Percentiles rank a stretch among this genome's conserved stretches.
Evolutionary conservation across 2,329 filamentous ascomycete genomes (phyloP).

Genomic region (Madurella mycetomatis): DNA sequence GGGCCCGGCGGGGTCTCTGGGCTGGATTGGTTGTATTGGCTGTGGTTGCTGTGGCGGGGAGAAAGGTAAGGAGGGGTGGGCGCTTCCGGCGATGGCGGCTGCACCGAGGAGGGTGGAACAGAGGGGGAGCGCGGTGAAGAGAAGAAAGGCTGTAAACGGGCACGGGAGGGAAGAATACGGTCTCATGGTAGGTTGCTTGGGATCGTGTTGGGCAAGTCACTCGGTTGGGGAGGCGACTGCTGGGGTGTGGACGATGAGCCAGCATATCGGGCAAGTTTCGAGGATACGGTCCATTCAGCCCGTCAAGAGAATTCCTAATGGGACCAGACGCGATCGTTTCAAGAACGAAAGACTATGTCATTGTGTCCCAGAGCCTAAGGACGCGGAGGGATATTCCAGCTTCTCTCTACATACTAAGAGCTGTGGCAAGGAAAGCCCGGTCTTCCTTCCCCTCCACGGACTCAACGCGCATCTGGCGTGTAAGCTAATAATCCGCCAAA

Average conservation of each 20-base stretch:
- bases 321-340: neutral
- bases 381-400: neutral
- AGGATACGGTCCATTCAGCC: neutral
- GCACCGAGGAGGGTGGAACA: conserved; percentile 2
- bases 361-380: neutral
- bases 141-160: neutral
- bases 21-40: neutral
- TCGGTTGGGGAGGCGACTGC: neutral
- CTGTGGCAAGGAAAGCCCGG: neutral
- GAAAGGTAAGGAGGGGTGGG: neutral
- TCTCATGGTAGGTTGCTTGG: neutral
- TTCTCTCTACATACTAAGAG: neutral
- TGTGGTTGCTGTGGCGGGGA: neutral
- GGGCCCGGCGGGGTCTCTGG: neutral
- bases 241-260: neutral
- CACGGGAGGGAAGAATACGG: neutral
- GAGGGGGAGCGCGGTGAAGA: conserved; percentile 7
- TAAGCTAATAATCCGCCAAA: neutral
- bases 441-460: neutral
- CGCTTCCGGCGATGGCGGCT: conserved; percentile 2
- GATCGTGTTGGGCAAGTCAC: neutral
- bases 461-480: neutral
- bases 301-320: neutral
- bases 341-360: neutral
- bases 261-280: neutral